These are phyloP conservation scores for Cymbopogon citratus DNA, from an alignment of 176 grass and related monocot species.

Conservation along the genomic window DNA sequence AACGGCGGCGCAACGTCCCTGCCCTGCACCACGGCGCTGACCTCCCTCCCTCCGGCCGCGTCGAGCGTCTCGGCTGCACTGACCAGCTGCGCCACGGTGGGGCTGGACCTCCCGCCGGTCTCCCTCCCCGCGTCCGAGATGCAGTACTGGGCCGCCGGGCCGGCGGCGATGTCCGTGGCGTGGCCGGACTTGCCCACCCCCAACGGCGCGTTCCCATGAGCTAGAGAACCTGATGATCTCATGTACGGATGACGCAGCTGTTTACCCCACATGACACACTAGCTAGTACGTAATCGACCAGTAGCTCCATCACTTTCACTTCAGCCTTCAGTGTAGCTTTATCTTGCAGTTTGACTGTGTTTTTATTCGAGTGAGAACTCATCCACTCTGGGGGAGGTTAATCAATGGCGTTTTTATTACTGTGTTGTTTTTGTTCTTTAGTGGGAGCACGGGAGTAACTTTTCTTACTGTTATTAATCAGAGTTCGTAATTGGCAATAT, in stretches of 20 bases:
- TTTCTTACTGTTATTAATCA: slow-evolving; percentile 11
- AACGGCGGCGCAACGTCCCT: neutral
- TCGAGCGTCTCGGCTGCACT: slow-evolving; percentile 4
- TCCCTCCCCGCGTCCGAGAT: slow-evolving; percentile 29
- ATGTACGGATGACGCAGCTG: neutral
- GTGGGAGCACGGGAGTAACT: neutral
- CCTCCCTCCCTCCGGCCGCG: slow-evolving; percentile 13
- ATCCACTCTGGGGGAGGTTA: neutral
- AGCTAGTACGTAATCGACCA: slow-evolving; percentile 11
- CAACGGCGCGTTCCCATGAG: slow-evolving; percentile 47
- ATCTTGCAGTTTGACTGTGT: slow-evolving; percentile 18
- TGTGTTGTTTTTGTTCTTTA: slow-evolving; percentile 7
- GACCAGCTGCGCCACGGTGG: slow-evolving; percentile 13
- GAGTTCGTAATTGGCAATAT: neutral
- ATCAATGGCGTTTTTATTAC: slow-evolving; percentile 11
- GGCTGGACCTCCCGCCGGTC: slow-evolving; percentile 30
- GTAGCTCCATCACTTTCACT: slow-evolving; percentile 23
- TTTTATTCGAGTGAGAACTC: slow-evolving; percentile 17
- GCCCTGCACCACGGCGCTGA: slow-evolving; percentile 25
- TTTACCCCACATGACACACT: slow-evolving; percentile 19
- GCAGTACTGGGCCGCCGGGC: slow-evolving; percentile 41
- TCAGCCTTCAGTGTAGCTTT: slow-evolving; percentile 29
- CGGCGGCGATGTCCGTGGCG: slow-evolving; percentile 36
- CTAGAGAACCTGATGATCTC: neutral
- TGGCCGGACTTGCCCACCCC: slow-evolving; percentile 57